phyloP scores from a whole-genome alignment of 2,329 filamentous ascomycete species.

The Calonectria naviculata region DNA sequence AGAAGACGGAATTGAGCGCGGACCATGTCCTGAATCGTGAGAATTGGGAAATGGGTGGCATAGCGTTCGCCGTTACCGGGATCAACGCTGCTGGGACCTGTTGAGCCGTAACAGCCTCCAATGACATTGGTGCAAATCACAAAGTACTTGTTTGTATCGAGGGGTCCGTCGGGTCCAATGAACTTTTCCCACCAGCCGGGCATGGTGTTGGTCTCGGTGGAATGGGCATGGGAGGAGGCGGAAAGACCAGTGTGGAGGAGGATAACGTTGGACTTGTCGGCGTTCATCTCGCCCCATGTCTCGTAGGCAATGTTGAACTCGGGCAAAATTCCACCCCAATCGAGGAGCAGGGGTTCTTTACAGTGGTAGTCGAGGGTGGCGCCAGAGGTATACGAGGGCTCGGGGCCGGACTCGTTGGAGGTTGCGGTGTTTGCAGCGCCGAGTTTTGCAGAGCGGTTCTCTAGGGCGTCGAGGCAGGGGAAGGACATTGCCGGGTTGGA shows the following conservation, averaged over 20 bases:
- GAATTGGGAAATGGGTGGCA: constrained; percentile 92
- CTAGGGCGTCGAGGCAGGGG: constrained; percentile 88
- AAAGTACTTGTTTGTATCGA: constrained; percentile 93
- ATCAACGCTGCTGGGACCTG: constrained; percentile 88
- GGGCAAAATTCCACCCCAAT: constrained; percentile 94
- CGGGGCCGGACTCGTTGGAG: constrained; percentile 71
- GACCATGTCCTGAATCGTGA: constrained; percentile 98
- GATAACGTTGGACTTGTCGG: constrained; percentile 87
- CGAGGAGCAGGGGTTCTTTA: constrained; percentile 79
- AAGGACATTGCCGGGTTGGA: constrained; percentile 91
- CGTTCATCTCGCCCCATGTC: constrained; percentile 87
- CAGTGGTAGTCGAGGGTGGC: constrained; percentile 84
- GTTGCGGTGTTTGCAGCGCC: constrained; percentile 52
- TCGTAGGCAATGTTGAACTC: constrained; percentile 94
- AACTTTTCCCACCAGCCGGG: constrained; percentile 99
- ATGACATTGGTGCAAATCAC: constrained; percentile 97
- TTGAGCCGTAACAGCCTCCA: constrained; percentile 95
- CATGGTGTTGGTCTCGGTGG: constrained; percentile 85
- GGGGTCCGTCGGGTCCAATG: constrained; percentile 85
- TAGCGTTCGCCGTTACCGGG: constrained; percentile 90
- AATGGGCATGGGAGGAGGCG: constrained; percentile 97
- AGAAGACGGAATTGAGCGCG: constrained; percentile 92
- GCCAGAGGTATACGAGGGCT: constrained; percentile 93
- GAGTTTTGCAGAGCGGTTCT: constrained; percentile 81
- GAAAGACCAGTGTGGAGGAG: constrained; percentile 94